Evolutionary conservation across 1,284 basidiomycete genomes (phyloP).

Genomic region (Papiliotrema laurentii): DNA sequence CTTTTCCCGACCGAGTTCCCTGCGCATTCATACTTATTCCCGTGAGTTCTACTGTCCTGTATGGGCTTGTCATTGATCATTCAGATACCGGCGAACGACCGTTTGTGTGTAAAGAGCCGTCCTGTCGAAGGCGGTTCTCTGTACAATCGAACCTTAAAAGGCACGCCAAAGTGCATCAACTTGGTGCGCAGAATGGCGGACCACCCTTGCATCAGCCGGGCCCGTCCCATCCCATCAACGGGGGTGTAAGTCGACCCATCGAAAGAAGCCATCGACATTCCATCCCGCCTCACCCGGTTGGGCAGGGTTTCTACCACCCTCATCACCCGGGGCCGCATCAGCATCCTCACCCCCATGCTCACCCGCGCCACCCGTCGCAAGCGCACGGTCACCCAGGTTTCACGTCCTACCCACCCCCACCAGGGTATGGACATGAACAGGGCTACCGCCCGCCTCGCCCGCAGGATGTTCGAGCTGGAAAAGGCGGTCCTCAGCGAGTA

Average conservation of each 20-base stretch:
- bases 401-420: background rate
- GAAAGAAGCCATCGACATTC: background rate
- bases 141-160: constrained; percentile 47
- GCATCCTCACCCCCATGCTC: constrained; percentile 2
- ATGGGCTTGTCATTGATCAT: background rate
- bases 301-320: background rate
- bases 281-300: background rate
- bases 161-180: constrained; percentile 43
- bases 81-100: constrained; percentile 45
- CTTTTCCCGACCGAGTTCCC: constrained; percentile 40
- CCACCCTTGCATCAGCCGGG: background rate
- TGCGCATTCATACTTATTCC: constrained; percentile 44
- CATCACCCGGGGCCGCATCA: background rate
- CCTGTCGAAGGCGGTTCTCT: constrained; percentile 40
- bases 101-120: constrained; percentile 38
- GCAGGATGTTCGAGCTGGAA: too few relatives aligned
- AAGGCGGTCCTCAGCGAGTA: too few relatives aligned
- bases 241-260: too few relatives aligned
- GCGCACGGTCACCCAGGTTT: background rate
- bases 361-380: background rate
- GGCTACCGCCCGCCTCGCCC: too few relatives aligned
- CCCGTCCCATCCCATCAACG: background rate
- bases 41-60: constrained; percentile 27
- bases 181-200: constrained; percentile 6
- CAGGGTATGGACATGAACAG: too few relatives aligned